Evolutionary conservation across 1,139 yeast species (phyloP).

Genomic region (Yamadazyma dushanensis): DNA sequence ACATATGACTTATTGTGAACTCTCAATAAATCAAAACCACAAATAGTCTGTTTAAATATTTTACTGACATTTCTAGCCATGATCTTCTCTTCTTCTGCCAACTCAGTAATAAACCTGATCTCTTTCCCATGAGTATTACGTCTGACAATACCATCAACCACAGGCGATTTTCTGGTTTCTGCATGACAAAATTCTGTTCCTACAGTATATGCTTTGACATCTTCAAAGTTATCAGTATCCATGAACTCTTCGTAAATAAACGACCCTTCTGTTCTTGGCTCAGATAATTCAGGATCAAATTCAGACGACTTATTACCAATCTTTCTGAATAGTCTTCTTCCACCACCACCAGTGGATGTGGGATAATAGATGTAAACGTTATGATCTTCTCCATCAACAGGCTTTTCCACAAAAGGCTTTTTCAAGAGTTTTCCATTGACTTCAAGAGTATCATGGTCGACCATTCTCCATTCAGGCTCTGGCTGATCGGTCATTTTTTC

Average conservation of each 20-base stretch:
- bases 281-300: slow-evolving; percentile 75
- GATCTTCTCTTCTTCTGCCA: slow-evolving; percentile 68
- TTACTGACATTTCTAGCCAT: slow-evolving; percentile 79
- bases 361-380: slow-evolving; percentile 93
- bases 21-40: slow-evolving; percentile 93
- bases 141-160: slow-evolving; percentile 96
- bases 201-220: slow-evolving; percentile 97
- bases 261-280: slow-evolving; percentile 88
- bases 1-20: slow-evolving; percentile 89
- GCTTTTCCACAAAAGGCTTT: slow-evolving; percentile 97
- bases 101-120: slow-evolving; percentile 82
- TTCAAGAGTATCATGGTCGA: slow-evolving; percentile 80
- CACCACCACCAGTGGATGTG: slow-evolving; percentile 92
- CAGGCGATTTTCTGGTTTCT: slow-evolving; percentile 97
- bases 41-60: slow-evolving; percentile 89
- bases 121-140: slow-evolving; percentile 98
- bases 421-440: slow-evolving; percentile 71
- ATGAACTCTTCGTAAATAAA: slow-evolving; percentile 91
- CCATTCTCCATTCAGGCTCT: slow-evolving; percentile 87
- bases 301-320: slow-evolving; percentile 97
- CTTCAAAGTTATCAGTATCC: slow-evolving; percentile 98
- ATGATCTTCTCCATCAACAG: slow-evolving; percentile 99
- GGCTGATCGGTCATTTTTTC: slow-evolving; percentile 58
- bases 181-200: slow-evolving; percentile 93
- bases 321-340: slow-evolving; percentile 88